Percentiles rank a stretch among this genome's conserved stretches.
Conservation (phyloP, 129 eudicot genomes). For the Sambucus nigra region DNA sequence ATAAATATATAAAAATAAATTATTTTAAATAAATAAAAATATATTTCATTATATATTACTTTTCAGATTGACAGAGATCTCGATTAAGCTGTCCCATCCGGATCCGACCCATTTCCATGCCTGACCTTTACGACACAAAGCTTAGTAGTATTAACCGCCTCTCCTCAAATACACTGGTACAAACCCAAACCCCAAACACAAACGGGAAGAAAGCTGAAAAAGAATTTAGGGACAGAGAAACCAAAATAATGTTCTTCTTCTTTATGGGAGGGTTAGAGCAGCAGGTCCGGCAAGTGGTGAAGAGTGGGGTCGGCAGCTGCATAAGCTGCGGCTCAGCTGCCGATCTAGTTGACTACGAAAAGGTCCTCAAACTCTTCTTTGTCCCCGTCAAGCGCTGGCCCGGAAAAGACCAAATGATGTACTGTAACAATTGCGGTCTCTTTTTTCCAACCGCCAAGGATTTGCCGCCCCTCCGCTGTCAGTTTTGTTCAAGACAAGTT, state of each 20-base stretch:
- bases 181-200: neutral
- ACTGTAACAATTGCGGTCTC: conserved; percentile 54
- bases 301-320: conserved; percentile 53
- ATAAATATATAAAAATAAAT: too few relatives aligned
- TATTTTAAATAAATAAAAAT: too few relatives aligned
- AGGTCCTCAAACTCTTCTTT: conserved; percentile 59
- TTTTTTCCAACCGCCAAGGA: conserved; percentile 57
- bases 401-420: conserved; percentile 52
- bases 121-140: too few relatives aligned
- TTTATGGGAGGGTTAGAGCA: conserved; percentile 68
- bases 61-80: too few relatives aligned
- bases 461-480: conserved; percentile 35
- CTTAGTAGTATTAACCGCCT: neutral
- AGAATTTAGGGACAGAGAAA: neutral
- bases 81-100: too few relatives aligned
- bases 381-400: conserved; percentile 82
- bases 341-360: conserved; percentile 70
- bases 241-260: conserved; percentile 63
- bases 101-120: too few relatives aligned
- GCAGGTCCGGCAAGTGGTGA: conserved; percentile 64
- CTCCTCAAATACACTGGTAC: neutral
- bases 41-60: too few relatives aligned
- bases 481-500: conserved; percentile 40
- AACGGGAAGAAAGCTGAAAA: neutral
- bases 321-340: conserved; percentile 56